Base-by-base conservation (phyloP, 2,329 filamentous ascomycete genomes). In the Epichloe hybrida region DNA sequence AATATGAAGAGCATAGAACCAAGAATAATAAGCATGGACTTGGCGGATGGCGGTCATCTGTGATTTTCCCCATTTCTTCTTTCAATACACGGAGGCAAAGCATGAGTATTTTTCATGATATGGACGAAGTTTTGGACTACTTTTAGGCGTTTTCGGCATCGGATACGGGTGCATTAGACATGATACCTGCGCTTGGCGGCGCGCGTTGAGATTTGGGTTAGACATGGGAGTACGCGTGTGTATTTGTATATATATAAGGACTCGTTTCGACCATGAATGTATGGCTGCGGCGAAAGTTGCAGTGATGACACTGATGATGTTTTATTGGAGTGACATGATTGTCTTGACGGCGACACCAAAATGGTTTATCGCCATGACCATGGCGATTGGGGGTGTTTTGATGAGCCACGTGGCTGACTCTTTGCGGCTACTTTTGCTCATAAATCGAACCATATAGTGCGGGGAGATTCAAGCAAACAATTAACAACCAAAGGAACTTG, bases 111-210 rank as follows among this genome's bases (percentile, higher is more conserved):
- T 37, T 34, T 44, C 8, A 49, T 27, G 34, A 44, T 39, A n/a
- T 49, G 39, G 6, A 36, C 21, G 13, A 40, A n/a, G 4, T 15
- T 39, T 35, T 44, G 13, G 31, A 4, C 17, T 39, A 40, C 3
- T 12, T 42, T 12, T 11, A 5, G 46, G 50, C 46, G 50, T 51
- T 51, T 41, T 39, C 9, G 50, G 46, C 40, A 43, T 42, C 20
- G 47, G 34, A 8, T 37, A 36, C 23, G 21, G 35, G 34, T 45
- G 46, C 46, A 51, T 48, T 44, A 48, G 41, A 51, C 35, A 48
- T 44, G 50, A 51, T 51, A 51, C 50, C 50, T 48, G 50, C 42
- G 50, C 35, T 41, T 6, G 50, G 31, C 31, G 20, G 35, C 44
- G 42, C 40, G 47, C 23, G 21, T 44, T 44, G 21, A 31, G 36